phyloP scores from a whole-genome alignment of 306 rosid species.

The Echinosophora koreensis region DNA sequence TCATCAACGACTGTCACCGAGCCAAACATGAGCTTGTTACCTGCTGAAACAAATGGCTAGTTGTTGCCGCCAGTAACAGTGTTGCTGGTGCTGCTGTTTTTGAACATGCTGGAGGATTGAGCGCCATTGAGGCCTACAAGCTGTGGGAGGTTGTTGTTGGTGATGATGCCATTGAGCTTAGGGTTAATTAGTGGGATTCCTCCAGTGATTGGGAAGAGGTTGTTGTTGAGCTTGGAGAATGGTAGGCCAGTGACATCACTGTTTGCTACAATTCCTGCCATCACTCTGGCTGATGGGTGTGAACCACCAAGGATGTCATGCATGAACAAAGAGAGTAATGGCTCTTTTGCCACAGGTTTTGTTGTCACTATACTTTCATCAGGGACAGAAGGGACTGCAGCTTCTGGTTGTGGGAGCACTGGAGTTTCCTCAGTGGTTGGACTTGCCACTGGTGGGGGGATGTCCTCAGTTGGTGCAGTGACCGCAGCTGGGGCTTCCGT shows the following conservation, averaged over 20 bases:
- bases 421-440: slow-evolving; percentile 41
- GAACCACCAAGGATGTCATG: slow-evolving; percentile 82
- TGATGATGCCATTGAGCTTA: slow-evolving; percentile 66
- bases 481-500: slow-evolving; percentile 37
- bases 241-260: slow-evolving; percentile 66
- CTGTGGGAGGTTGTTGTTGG: slow-evolving; percentile 70
- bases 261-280: slow-evolving; percentile 77
- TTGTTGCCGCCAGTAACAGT: slow-evolving; percentile 54
- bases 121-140: slow-evolving; percentile 74
- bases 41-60: slow-evolving; percentile 75
- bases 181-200: slow-evolving; percentile 70
- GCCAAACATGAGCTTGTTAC: slow-evolving; percentile 91
- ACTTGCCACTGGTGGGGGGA: slow-evolving; percentile 38
- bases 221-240: slow-evolving; percentile 77
- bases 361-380: slow-evolving; percentile 29
- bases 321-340: slow-evolving; percentile 75
- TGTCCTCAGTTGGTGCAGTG: slow-evolving; percentile 36
- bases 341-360: slow-evolving; percentile 29
- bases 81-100: slow-evolving; percentile 72
- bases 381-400: slow-evolving; percentile 26
- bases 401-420: slow-evolving; percentile 38
- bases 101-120: slow-evolving; percentile 65
- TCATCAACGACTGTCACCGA: slow-evolving; percentile 73
- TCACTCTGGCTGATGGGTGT: slow-evolving; percentile 77
- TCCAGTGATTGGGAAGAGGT: slow-evolving; percentile 72